These are phyloP conservation scores for Salix caprea DNA, from an alignment of 345 rosid genomes.

Conservation along the genomic window DNA sequence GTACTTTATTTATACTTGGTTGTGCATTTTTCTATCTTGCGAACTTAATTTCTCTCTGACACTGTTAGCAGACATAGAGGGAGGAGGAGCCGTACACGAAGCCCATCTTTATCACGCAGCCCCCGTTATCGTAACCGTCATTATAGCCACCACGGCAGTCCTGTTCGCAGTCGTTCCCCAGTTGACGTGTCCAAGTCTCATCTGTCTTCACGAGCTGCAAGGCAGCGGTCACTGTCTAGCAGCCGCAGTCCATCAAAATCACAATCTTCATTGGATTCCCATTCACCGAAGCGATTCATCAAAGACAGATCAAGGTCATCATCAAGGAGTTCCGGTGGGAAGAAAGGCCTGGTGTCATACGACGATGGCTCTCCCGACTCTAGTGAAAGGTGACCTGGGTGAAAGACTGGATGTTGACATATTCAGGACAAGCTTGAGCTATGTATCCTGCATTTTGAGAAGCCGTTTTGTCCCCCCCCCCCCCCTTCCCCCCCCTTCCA, in stretches of 20 bases:
- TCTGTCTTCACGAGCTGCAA: constrained; percentile 33
- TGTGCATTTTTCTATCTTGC: not conserved
- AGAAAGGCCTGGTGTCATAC: constrained; percentile 68
- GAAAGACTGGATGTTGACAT: not conserved
- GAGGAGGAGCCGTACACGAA: constrained; percentile 62
- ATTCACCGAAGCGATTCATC: constrained; percentile 47
- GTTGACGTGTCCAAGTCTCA: constrained; percentile 39
- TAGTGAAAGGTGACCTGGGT: constrained; percentile 21
- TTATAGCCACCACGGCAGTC: constrained; percentile 49
- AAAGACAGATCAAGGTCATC: constrained; percentile 64
- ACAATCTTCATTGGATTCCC: constrained; percentile 47
- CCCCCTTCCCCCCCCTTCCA: not conserved
- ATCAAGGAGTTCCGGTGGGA: constrained; percentile 50
- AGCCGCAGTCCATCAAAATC: constrained; percentile 61
- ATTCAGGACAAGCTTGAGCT: not conserved
- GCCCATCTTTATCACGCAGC: constrained; percentile 61
- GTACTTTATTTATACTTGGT: not conserved
- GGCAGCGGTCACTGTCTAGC: constrained; percentile 49
- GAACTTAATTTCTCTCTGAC: not conserved
- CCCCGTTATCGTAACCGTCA: constrained; percentile 53
- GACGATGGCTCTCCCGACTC: constrained; percentile 65
- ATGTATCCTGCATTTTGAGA: not conserved
- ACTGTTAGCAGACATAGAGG: constrained; percentile 48
- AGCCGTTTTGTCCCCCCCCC: too few species aligned
- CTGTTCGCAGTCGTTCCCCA: constrained; percentile 56